These are phyloP conservation scores for Rhytidhysteron rufulum DNA, from an alignment of 2,329 filamentous ascomycete genomes.

Conservation along the genomic window DNA sequence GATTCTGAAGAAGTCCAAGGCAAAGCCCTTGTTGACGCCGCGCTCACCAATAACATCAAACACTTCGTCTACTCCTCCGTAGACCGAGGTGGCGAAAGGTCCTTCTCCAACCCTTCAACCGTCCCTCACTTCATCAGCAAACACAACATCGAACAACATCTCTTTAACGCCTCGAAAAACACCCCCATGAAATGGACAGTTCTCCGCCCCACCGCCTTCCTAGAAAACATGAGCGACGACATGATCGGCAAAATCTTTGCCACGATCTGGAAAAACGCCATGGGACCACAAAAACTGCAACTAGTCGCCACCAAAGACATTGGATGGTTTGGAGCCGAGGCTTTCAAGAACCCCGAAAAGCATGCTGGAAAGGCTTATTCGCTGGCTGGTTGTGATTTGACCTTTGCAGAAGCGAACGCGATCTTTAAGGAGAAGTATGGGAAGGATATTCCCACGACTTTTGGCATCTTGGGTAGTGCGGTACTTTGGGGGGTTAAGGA, in stretches of 20 bases:
- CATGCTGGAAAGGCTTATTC: constrained; percentile 40
- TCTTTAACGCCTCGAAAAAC: constrained; percentile 39
- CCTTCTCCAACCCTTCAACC: constrained; percentile 48
- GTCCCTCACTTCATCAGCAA: constrained; percentile 62
- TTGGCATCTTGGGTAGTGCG: constrained; percentile 25
- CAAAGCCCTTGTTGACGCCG: constrained; percentile 33
- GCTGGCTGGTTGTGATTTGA: constrained; percentile 49
- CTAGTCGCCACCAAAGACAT: constrained; percentile 40
- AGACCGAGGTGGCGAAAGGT: constrained; percentile 36
- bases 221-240: constrained; percentile 49
- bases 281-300: constrained; percentile 31
- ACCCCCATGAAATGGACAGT: constrained; percentile 53
- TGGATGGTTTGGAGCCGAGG: constrained; percentile 45
- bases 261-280: constrained; percentile 29
- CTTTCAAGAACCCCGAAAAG: constrained; percentile 41
- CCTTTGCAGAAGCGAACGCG: constrained; percentile 35
- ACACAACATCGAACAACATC: constrained; percentile 57
- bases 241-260: constrained; percentile 38
- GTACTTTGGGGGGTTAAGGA: constrained; percentile 35
- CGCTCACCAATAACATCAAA: constrained; percentile 25
- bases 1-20: constrained; percentile 32
- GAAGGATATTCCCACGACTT: constrained; percentile 38
- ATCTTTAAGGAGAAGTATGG: constrained; percentile 44
- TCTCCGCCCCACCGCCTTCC: constrained; percentile 55
- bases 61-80: constrained; percentile 37